Percentiles rank a stretch among this genome's conserved stretches.
Evolutionary conservation across 495 filamentous ascomycete species (phyloP).

Genomic region (Daldinia grandis): DNA sequence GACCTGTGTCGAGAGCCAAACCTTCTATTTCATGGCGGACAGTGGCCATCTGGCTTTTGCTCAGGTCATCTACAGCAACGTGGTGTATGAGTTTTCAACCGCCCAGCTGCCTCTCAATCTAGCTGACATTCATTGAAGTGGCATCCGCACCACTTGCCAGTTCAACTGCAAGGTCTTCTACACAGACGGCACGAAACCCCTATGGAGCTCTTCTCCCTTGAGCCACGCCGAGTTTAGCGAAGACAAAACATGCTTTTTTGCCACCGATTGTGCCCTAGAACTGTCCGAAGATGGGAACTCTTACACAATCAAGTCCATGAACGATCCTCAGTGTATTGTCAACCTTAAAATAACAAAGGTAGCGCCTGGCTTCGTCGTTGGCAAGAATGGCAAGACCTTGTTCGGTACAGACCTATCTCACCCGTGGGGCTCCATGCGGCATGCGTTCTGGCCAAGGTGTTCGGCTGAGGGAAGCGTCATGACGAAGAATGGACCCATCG

Average conservation of each 20-base stretch:
- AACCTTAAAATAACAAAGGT: constrained; percentile 80
- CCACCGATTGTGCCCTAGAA: constrained; percentile 80
- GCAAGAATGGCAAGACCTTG: constrained; percentile 83
- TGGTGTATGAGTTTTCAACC: constrained; percentile 71
- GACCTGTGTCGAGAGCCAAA: constrained; percentile 95
- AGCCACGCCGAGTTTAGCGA: constrained; percentile 83
- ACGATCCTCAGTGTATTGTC: constrained; percentile 77
- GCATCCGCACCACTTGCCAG: constrained; percentile 87
- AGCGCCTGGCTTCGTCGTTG: constrained; percentile 84
- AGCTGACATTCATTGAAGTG: constrained; percentile 64
- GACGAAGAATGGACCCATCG: constrained; percentile 81
- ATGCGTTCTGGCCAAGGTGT: constrained; percentile 92
- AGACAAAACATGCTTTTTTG: constrained; percentile 80
- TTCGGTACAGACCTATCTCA: constrained; percentile 84
- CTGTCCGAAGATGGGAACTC: constrained; percentile 82
- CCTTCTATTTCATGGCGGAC: constrained; percentile 88
- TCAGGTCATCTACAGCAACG: constrained; percentile 98
- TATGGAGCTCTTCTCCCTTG: constrained; percentile 84
- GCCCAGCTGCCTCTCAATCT: constrained; percentile 12
- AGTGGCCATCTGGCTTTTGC: constrained; percentile 77
- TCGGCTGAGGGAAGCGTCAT: constrained; percentile 81
- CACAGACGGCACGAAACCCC: constrained; percentile 67
- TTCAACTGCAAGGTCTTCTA: constrained; percentile 93
- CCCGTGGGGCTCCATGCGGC: constrained; percentile 92
- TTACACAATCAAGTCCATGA: constrained; percentile 86